A percentile compares a stretch with the other conserved stretches of the same genome.
Conservation (phyloP, 257 asterid species). For the Nicotiana noctiflora region DNA sequence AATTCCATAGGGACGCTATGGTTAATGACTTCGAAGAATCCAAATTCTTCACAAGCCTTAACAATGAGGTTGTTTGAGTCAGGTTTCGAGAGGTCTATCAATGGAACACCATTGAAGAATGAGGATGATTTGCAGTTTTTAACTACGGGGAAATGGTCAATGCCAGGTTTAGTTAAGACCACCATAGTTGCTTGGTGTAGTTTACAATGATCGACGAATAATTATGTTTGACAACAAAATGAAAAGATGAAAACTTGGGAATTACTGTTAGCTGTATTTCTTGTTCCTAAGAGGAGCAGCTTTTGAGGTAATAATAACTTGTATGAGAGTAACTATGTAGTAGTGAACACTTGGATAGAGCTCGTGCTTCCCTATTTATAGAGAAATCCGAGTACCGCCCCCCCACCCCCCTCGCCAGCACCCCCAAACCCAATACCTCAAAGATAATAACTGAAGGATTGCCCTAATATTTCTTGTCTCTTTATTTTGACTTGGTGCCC, state of each 20-base stretch:
- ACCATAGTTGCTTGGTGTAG: not conserved
- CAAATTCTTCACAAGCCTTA: slow-evolving; percentile 21
- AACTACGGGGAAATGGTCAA: slow-evolving; percentile 24
- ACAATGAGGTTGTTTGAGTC: slow-evolving; percentile 16
- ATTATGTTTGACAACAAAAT: not conserved
- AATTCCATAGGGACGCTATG: slow-evolving; percentile 12
- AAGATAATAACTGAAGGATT: not conserved
- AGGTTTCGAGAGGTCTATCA: slow-evolving; percentile 17
- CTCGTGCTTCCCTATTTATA: not conserved
- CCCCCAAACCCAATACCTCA: too few relatives aligned
- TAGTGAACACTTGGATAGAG: not conserved
- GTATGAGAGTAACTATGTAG: not conserved
- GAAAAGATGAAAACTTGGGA: not conserved
- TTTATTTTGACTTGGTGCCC: not conserved
- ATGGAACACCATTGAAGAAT: slow-evolving; percentile 3
- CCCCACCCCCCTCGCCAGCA: not conserved
- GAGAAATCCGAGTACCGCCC: not conserved
- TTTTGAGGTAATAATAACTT: too few relatives aligned
- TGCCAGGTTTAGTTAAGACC: slow-evolving; percentile 10
- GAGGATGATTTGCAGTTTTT: not conserved
- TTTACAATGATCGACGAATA: not conserved
- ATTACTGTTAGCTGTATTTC: not conserved
- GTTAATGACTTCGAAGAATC: slow-evolving; percentile 22
- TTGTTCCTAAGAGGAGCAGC: not conserved
- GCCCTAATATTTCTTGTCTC: not conserved